Evolutionary conservation across 2,329 filamentous ascomycete species (phyloP), one percentile per base, ranked within the genome.

Genomic region (Laburnicola sp.): DNA sequence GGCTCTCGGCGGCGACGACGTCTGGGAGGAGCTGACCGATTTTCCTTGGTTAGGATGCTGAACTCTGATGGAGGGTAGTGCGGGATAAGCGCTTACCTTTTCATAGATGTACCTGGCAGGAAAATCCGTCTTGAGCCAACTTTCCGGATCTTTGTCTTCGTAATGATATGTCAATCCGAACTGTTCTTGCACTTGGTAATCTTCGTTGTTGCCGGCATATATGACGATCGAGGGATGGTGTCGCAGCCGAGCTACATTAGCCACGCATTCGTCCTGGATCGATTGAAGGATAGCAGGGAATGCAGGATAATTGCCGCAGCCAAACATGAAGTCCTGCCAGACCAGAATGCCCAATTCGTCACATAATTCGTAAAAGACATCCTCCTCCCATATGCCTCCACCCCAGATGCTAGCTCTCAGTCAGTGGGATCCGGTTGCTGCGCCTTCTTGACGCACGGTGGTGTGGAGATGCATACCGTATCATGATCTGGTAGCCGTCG

Each of bases 31-130:
- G 75, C 74, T 76, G 46, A 21, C 42, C 38, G 39, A 34, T 34
- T 37, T 56, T 56, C 34, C 21, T 50, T 48, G n/a, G 54, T 68
- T 51, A 69, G 59, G 28, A 35, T 42, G 37, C 28, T 47, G 35
- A 44, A 44, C 25, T 54, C 8, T 30, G 21, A 38, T 28, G 23
- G 25, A 51, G 45, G 27, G 37, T 16, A 16, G 16, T 16, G 41
- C 41, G 44, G 41, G 41, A 25, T 38, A 51, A 56, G 54, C 58
- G 59, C 67, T 61, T 58, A 74, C 74, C 73, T 96, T 93, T 70
- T 97, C 92, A 74, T 97, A 97, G 56, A 96, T 95, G 68, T 95
- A 96, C 28, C 93, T 84, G 1, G 92, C 92, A 0, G 92, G 91
- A 66, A 96, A 97, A 65, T 93, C 82, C 0, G 89, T 91, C 74